These are phyloP conservation scores for Plasmodium vivax DNA, from an alignment of 169 alveolate genomes.

Conservation along the genomic window DNA sequence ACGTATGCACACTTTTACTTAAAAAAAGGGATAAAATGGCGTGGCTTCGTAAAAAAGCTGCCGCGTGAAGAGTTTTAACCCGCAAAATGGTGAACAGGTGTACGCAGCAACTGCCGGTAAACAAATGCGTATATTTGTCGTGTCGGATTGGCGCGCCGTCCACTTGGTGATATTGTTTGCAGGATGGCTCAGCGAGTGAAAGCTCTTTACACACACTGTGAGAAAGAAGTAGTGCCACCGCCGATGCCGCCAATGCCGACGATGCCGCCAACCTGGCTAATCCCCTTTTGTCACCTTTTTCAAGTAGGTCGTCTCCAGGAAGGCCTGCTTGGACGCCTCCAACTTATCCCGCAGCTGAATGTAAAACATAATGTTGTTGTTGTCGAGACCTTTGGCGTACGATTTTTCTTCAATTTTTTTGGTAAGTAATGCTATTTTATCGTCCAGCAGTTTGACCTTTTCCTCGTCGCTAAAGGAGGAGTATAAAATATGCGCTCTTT, in stretches of 20 bases:
- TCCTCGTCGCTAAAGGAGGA: conserved; percentile 84
- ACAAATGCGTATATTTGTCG: background rate
- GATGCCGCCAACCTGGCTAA: background rate
- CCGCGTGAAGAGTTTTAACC: background rate
- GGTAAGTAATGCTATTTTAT: conserved; percentile 83
- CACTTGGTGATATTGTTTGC: background rate
- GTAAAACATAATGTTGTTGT: conserved; percentile 76
- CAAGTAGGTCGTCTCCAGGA: conserved; percentile 74
- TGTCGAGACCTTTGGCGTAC: conserved; percentile 79
- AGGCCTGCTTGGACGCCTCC: conserved; percentile 89
- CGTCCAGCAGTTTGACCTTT: conserved; percentile 84
- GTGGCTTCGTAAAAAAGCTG: background rate
- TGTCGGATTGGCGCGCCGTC: background rate
- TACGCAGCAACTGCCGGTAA: background rate
- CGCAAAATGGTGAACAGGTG: background rate
- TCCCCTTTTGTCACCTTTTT: conserved; percentile 1
- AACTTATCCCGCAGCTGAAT: conserved; percentile 87
- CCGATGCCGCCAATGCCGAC: too few relatives aligned
- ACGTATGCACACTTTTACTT: background rate
- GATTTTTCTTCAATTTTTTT: conserved; percentile 85
- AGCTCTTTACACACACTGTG: background rate
- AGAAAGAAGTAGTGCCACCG: too few relatives aligned
- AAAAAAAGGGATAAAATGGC: background rate
- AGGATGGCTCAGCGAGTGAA: background rate
- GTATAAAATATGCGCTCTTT: conserved; percentile 84